These are phyloP conservation scores for Chytriomyces confervae DNA, from an alignment of 192 early-diverging fungal genomes.

Conservation along the genomic window DNA sequence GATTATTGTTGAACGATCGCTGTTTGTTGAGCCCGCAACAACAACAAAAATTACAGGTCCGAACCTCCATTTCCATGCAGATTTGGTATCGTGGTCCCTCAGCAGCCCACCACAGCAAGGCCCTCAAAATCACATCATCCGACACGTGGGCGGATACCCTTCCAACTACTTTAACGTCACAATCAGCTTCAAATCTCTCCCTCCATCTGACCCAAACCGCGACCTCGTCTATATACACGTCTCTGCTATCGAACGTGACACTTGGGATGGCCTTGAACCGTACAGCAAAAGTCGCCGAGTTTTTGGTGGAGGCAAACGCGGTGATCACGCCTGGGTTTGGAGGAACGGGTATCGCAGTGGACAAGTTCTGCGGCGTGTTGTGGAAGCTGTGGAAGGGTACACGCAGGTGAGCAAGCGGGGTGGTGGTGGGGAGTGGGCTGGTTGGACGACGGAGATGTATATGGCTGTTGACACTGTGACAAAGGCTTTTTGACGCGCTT, in stretches of 20 bases:
- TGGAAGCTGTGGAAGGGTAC: slow-evolving; percentile 28
- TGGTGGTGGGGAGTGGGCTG: background rate
- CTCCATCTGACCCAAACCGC: background rate
- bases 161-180: slow-evolving; percentile 41
- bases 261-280: slow-evolving; percentile 42
- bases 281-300: slow-evolving; percentile 19
- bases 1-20: too few species aligned
- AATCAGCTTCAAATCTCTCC: slow-evolving; percentile 19
- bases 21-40: slow-evolving; percentile 45
- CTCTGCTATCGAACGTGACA: slow-evolving; percentile 43
- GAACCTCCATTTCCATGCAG: slow-evolving; percentile 65
- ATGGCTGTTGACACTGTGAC: slow-evolving; percentile 12
- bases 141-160: slow-evolving; percentile 47
- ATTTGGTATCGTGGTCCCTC: slow-evolving; percentile 64
- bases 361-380: slow-evolving; percentile 37
- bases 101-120: background rate
- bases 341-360: slow-evolving; percentile 44
- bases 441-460: slow-evolving; percentile 21
- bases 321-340: slow-evolving; percentile 41
- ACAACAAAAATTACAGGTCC: slow-evolving; percentile 61
- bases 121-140: slow-evolving; percentile 31
- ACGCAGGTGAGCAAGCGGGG: background rate
- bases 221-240: slow-evolving; percentile 36
- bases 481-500: background rate
- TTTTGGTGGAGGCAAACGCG: background rate